Percentiles rank a stretch among this genome's conserved stretches.
phyloP scores from a whole-genome alignment of 108 stramenopile genomes.

The Epithemia pelagica region DNA sequence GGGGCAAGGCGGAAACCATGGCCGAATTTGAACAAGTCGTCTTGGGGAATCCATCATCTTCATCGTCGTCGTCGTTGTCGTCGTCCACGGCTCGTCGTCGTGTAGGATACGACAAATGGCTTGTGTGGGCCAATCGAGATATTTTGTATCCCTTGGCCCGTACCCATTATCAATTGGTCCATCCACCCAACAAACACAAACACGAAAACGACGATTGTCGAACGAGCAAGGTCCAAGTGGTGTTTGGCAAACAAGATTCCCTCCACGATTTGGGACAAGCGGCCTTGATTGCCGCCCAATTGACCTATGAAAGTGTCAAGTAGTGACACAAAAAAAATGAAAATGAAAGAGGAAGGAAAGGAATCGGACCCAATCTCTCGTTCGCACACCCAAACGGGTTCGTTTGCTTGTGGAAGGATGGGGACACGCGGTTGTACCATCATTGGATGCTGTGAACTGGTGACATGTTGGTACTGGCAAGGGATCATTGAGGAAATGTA shows the following conservation, averaged over 20 bases:
- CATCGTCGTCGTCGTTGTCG: background rate
- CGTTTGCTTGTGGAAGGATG: no score
- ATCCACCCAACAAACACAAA: background rate
- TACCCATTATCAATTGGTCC: constrained; percentile 7
- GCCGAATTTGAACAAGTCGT: background rate
- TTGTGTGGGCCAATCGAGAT: constrained; percentile 12
- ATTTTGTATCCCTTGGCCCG: constrained; percentile 17
- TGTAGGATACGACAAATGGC: background rate
- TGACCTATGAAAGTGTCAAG: constrained; percentile 1
- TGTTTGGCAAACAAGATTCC: background rate
- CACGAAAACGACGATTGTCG: background rate
- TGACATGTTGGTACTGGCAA: no score
- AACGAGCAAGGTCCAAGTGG: background rate
- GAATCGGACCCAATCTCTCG: no score
- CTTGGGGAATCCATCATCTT: background rate
- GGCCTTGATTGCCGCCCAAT: background rate
- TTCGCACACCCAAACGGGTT: no score
- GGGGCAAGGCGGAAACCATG: constrained; percentile 3
- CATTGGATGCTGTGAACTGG: no score
- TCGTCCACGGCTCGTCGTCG: background rate
- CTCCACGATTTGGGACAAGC: background rate
- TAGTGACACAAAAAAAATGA: no score
- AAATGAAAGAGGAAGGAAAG: no score
- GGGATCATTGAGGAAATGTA: constrained; percentile 25
- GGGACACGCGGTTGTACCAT: no score